These are phyloP conservation scores for Leccinum pellstonianum DNA, from an alignment of 768 basidiomycete species.

Conservation along the genomic window DNA sequence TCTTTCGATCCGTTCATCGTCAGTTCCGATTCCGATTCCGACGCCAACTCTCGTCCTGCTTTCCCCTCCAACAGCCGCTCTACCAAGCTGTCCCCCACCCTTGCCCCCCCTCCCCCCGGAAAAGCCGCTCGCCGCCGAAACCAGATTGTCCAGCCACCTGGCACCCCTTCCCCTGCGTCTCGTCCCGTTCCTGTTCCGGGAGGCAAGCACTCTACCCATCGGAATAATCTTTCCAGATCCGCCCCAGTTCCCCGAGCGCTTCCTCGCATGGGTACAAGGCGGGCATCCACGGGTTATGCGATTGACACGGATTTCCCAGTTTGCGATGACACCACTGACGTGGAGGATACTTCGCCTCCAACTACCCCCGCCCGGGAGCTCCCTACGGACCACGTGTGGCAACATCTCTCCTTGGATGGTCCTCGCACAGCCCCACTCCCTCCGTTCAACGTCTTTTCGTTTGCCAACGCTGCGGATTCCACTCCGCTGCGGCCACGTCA, in stretches of 20 bases:
- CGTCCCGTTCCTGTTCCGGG: slow-evolving; percentile 54
- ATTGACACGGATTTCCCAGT: slow-evolving; percentile 51
- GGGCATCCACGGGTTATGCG: slow-evolving; percentile 31
- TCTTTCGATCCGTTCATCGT: slow-evolving; percentile 50
- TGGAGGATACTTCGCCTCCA: slow-evolving; percentile 41
- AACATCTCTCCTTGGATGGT: slow-evolving; percentile 37
- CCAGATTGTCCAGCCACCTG: slow-evolving; percentile 29
- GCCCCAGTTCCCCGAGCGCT: slow-evolving; percentile 45
- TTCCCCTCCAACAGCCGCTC: slow-evolving; percentile 22
- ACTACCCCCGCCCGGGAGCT: slow-evolving; percentile 55
- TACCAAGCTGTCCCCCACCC: slow-evolving; percentile 37
- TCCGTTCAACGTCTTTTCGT: slow-evolving; percentile 39
- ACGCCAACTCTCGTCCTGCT: slow-evolving; percentile 35
- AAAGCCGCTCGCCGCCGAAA: slow-evolving; percentile 62
- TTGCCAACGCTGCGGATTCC: slow-evolving; percentile 30
- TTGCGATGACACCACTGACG: slow-evolving; percentile 70
- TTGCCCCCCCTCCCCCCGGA: slow-evolving; percentile 49
- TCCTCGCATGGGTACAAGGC: slow-evolving; percentile 32
- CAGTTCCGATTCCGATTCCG: slow-evolving; percentile 44
- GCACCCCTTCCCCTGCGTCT: slow-evolving; percentile 38
- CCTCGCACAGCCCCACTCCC: slow-evolving; percentile 54
- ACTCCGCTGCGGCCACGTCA: slow-evolving; percentile 40
- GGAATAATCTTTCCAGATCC: slow-evolving; percentile 45
- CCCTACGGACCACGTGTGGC: slow-evolving; percentile 30
- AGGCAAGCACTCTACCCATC: slow-evolving; percentile 13